A percentile compares a stretch with the other conserved stretches of the same genome.
Evolutionary conservation across 2,329 filamentous ascomycete species (phyloP).

Genomic region (Alternaria arborescens): DNA sequence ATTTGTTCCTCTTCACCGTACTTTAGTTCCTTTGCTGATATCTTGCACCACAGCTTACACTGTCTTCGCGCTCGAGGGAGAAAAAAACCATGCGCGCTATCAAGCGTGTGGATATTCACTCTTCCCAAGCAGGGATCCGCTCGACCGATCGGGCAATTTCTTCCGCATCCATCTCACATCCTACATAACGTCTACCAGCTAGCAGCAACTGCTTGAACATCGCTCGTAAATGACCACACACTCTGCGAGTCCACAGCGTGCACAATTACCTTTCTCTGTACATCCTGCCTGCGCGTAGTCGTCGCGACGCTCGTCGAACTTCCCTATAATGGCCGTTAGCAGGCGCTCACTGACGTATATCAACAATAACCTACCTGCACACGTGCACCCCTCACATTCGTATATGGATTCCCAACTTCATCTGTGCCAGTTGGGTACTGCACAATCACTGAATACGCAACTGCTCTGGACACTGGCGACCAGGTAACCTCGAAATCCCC

Average conservation of each 20-base stretch:
- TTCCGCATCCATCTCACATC: background rate
- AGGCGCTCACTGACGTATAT: background rate
- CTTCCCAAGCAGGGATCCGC: background rate
- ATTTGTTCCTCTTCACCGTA: background rate
- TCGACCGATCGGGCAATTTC: slow-evolving; percentile 8
- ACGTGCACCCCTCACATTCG: slow-evolving; percentile 15
- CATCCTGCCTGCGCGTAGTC: slow-evolving; percentile 6
- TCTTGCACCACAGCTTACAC: background rate
- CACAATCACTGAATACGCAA: slow-evolving; percentile 20
- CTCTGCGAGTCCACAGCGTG: slow-evolving; percentile 14
- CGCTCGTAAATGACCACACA: slow-evolving; percentile 17
- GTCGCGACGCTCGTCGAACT: slow-evolving; percentile 2
- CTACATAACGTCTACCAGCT: slow-evolving; percentile 1
- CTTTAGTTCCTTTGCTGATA: background rate
- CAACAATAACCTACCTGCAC: slow-evolving; percentile 7
- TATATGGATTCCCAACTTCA: slow-evolving; percentile 12
- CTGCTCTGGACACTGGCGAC: slow-evolving; percentile 8
- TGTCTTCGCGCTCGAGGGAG: too few species aligned
- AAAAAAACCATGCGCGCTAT: too few species aligned
- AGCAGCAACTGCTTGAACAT: slow-evolving; percentile 8
- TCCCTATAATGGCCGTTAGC: background rate
- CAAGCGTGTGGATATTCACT: background rate
- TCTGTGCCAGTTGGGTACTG: slow-evolving; percentile 17
- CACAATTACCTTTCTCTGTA: slow-evolving; percentile 10
- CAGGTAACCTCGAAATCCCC: slow-evolving; percentile 15